These are phyloP conservation scores for Ophiostoma ulmi DNA, from an alignment of 2,329 filamentous ascomycete genomes.

Conservation along the genomic window DNA sequence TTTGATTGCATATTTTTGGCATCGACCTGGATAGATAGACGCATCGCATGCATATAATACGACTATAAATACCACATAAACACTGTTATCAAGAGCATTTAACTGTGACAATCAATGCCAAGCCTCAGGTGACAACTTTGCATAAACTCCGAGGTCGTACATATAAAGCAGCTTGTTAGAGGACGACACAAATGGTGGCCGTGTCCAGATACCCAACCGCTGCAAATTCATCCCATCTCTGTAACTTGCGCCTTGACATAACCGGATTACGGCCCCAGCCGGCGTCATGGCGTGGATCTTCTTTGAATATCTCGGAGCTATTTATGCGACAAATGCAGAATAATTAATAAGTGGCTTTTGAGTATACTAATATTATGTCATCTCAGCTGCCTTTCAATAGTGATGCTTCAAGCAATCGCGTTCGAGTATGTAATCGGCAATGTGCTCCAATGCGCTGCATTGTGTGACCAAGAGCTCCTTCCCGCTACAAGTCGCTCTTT, in stretches of 20 bases:
- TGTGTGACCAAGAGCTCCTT: neutral
- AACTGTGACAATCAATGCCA: neutral
- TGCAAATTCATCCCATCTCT: neutral
- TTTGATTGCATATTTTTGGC: neutral
- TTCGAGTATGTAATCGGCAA: constrained; percentile 1
- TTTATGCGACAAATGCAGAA: too few relatives aligned
- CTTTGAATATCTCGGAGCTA: neutral
- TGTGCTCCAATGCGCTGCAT: neutral
- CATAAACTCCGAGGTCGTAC: neutral
- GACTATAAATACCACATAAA: neutral
- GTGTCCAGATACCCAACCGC: too few relatives aligned
- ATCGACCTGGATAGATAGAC: constrained; percentile 4
- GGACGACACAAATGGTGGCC: too few relatives aligned
- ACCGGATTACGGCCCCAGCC: neutral
- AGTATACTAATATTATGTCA: neutral
- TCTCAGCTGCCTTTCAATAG: neutral
- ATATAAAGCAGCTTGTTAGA: too few relatives aligned
- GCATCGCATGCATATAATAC: neutral
- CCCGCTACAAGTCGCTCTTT: neutral
- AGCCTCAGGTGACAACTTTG: neutral
- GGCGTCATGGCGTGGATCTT: neutral
- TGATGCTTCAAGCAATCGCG: neutral
- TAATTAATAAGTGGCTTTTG: neutral
- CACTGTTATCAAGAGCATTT: too few relatives aligned
- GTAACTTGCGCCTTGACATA: neutral